Base-by-base conservation (phyloP, 2,329 filamentous ascomycete species). In the Aaosphaeria pasadenensis region DNA sequence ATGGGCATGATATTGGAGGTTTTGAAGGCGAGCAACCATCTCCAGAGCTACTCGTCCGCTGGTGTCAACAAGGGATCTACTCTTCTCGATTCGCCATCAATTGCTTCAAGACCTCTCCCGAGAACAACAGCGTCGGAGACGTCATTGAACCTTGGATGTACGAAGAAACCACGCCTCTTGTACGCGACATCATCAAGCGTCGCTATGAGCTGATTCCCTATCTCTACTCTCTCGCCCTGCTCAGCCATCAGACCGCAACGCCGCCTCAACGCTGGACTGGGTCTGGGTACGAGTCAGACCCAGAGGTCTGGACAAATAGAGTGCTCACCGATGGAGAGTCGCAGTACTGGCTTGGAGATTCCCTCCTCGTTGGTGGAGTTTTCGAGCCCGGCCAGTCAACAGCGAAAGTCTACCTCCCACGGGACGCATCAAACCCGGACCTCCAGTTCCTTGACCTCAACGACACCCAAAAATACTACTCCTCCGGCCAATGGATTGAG, bases 91-190 rank as follows among this genome's bases (percentile, higher is more conserved):
- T 89, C 57, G 84, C 86, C 7, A 89, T 89, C 72, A 89, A 89
- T 67, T 89, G 86, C 67, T 89, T 86, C 79, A 89, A 89, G 71
- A 89, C 87, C 0, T 81, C 79, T 0, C 77, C 80, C 0, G 72
- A 79, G 1, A 83, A 89, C 66, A 88, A 84, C 57, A 74, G 75
- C 0, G 76, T 87, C 28, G 86, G 86, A 6, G 86, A 87, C 33
- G 85, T 89, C 0, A 89, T 89, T 49, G 86, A 89, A 70, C 86
- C 86, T 0, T 89, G 85, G 84, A 88, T 89, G 84, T 87, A 89
- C 59, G 83, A 85, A 0, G 79, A 84, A 33, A 83, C 84, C 30
- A 83, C 84, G 0, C 80, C 79, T 0, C 67, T 85, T 1, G 74
- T 89, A 11, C 79, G 86, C 11, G 77, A 77, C 45, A 77, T 84